phyloP scores from a whole-genome alignment of 2,329 filamentous ascomycete species.

The Nigrograna mackinnonii region DNA sequence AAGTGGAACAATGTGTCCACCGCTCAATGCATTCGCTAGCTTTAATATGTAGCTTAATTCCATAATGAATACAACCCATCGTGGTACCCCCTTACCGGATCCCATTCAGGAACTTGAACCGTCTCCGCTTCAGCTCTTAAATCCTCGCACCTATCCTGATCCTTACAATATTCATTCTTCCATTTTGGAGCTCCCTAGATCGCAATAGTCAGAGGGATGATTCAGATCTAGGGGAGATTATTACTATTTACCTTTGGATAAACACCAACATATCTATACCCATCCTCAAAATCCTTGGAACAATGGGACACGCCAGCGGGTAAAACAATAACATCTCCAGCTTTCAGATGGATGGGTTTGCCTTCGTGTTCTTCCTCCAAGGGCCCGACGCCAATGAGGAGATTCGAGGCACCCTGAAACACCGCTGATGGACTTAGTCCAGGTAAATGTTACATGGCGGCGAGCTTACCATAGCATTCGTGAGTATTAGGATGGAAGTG shows the following conservation, averaged over 20 bases:
- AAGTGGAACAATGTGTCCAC: no score
- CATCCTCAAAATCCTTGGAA: not conserved
- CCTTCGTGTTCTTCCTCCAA: not conserved
- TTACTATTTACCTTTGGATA: not conserved
- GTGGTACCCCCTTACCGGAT: no score
- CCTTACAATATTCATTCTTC: not conserved
- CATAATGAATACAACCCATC: no score
- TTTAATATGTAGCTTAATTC: no score
- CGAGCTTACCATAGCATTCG: not conserved
- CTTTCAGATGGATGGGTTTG: not conserved
- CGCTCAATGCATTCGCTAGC: no score
- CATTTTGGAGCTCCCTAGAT: not conserved
- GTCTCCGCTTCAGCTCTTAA: no score
- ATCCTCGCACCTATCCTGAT: no score
- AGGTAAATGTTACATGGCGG: no score
- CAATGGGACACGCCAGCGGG: not conserved
- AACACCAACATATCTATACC: not conserved
- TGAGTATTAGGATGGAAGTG: slow-evolving; percentile 1
- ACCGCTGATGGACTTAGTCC: no score
- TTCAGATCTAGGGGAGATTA: no score
- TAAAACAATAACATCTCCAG: not conserved
- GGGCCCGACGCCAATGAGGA: not conserved
- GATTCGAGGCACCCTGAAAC: not conserved
- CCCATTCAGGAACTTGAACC: no score
- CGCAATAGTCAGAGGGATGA: not conserved